phyloP scores from a whole-genome alignment of 352 stramenopile genomes.

The Globisporangium heterothallicum region DNA sequence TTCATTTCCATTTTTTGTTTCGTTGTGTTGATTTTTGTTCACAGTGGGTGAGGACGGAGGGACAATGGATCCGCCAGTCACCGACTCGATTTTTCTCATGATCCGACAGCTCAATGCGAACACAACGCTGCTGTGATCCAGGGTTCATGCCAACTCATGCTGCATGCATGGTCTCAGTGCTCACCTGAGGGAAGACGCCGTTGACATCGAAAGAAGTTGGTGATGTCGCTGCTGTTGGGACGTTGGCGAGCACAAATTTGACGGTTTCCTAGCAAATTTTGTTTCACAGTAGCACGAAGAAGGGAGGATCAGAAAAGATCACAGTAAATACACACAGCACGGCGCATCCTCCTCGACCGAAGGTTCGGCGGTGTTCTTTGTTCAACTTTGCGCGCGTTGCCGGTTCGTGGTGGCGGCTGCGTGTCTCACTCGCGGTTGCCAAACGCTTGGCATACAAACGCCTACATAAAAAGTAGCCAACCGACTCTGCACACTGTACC shows the following conservation, averaged over 20 bases:
- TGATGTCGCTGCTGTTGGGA: neutral
- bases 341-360: neutral
- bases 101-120: too few species aligned
- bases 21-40: slow-evolving; percentile 1
- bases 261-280: slow-evolving; percentile 5
- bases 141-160: neutral
- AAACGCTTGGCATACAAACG: too few species aligned
- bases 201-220: slow-evolving; percentile 6
- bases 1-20: too few species aligned
- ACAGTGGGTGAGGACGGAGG: neutral
- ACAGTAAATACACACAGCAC: neutral
- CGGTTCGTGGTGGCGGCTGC: too few species aligned
- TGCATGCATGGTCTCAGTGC: neutral
- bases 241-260: slow-evolving; percentile 11
- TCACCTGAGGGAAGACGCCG: neutral
- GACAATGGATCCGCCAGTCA: too few species aligned
- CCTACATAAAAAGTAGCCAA: too few species aligned
- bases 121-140: too few species aligned
- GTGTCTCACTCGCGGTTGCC: neutral
- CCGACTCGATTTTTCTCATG: too few species aligned
- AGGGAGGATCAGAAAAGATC: neutral
- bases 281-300: neutral
- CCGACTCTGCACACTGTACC: slow-evolving; percentile 22
- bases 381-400: too few species aligned
- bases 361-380: slow-evolving; percentile 3